Percentiles rank a stretch among this genome's conserved stretches.
Evolutionary conservation across 108 stramenopile species (phyloP).

Genomic region (Hondaea fermentalgiana): DNA sequence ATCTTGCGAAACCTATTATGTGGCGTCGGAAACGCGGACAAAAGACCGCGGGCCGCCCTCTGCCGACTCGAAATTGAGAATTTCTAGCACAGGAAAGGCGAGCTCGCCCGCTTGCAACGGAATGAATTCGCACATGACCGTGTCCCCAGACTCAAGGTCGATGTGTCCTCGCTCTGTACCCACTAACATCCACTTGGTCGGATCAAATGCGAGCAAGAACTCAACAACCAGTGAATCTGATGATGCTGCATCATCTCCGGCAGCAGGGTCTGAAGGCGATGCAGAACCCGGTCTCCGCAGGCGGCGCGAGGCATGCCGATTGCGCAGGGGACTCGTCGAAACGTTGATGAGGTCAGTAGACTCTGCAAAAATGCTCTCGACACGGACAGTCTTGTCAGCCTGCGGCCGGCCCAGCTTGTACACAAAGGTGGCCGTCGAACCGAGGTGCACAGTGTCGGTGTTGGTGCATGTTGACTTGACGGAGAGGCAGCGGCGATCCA

Average conservation of each 20-base stretch:
- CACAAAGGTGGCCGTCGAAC: neutral
- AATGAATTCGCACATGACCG: neutral
- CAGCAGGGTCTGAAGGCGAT: neutral
- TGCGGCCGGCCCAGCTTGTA: neutral
- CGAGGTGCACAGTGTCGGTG: neutral
- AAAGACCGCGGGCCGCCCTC: neutral
- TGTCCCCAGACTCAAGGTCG: neutral
- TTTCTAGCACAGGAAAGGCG: neutral
- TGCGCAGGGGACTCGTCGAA: neutral
- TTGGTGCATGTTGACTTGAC: neutral
- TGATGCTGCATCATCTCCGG: neutral
- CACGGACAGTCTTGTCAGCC: neutral
- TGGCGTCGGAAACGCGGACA: neutral
- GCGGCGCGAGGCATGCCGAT: neutral
- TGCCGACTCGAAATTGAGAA: neutral
- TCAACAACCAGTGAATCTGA: neutral
- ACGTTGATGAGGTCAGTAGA: neutral
- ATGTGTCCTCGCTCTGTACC: neutral
- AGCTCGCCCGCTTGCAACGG: conserved; percentile 7
- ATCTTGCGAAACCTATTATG: too few species aligned
- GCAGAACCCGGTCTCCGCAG: neutral
- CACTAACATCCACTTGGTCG: neutral
- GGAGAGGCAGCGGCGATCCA: neutral
- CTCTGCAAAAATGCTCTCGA: neutral
- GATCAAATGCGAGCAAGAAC: neutral